Conservation (phyloP, 345 rosid species). For the Citrus sinensis region DNA sequence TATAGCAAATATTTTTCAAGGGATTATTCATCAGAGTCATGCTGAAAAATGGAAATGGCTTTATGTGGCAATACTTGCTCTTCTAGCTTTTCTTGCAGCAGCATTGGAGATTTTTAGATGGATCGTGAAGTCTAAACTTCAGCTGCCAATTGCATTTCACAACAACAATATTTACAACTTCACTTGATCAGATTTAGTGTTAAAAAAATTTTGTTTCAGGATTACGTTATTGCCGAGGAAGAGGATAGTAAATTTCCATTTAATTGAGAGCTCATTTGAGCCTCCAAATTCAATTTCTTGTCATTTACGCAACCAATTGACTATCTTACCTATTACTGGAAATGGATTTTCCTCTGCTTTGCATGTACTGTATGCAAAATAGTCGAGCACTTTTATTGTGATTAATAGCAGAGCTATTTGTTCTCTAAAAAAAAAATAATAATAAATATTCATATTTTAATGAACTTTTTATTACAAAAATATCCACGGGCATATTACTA, state of each 20-base stretch:
- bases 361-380: neutral
- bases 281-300: neutral
- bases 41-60: constrained; percentile 35
- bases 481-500: too few species aligned
- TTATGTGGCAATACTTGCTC: constrained; percentile 30
- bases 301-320: too few species aligned
- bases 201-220: neutral
- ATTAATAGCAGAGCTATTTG: too few species aligned
- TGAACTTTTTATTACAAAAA: too few species aligned
- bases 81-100: constrained; percentile 17
- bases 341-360: neutral
- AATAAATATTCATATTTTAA: too few species aligned
- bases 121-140: constrained; percentile 20
- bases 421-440: too few species aligned
- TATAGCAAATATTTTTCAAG: constrained; percentile 27
- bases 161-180: neutral
- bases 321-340: neutral
- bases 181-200: neutral
- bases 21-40: constrained; percentile 18
- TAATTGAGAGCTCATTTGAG: neutral
- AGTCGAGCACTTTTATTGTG: too few species aligned
- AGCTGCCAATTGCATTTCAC: constrained; percentile 10
- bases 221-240: neutral
- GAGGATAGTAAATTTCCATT: neutral
- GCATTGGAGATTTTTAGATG: constrained; percentile 31